Conservation (phyloP, 2,329 filamentous ascomycete species). For the Trichophyton simii region DNA sequence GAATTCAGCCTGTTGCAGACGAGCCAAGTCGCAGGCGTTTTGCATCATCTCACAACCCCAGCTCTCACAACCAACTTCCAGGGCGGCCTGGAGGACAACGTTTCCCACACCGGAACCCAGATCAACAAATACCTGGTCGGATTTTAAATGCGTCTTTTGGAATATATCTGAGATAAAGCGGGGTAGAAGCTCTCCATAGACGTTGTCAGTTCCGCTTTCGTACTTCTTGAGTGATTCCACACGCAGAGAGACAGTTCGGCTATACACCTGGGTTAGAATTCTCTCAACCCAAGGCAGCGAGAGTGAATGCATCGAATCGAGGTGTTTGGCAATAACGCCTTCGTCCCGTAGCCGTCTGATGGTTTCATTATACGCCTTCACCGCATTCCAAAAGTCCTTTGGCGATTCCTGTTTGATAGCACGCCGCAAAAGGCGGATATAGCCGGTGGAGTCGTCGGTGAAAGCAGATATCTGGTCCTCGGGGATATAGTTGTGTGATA, state of each 20-base stretch:
- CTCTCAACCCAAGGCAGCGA: slow-evolving; percentile 62
- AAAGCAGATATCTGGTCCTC: slow-evolving; percentile 55
- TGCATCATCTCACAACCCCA: slow-evolving; percentile 97
- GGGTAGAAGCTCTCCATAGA: slow-evolving; percentile 85
- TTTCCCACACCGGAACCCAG: slow-evolving; percentile 93
- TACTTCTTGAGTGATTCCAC: slow-evolving; percentile 77
- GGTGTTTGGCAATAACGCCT: slow-evolving; percentile 58
- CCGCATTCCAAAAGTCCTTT: slow-evolving; percentile 58
- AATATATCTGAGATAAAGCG: slow-evolving; percentile 76
- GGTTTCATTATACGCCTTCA: slow-evolving; percentile 65
- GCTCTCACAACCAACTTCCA: slow-evolving; percentile 86
- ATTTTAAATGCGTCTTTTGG: slow-evolving; percentile 62
- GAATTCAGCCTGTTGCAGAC: slow-evolving; percentile 72
- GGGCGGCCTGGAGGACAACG: slow-evolving; percentile 81
- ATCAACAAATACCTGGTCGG: slow-evolving; percentile 80
- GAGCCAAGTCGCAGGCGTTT: slow-evolving; percentile 71
- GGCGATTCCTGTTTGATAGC: slow-evolving; percentile 56
- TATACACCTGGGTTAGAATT: slow-evolving; percentile 78
- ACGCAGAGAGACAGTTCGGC: slow-evolving; percentile 79
- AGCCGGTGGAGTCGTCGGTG: slow-evolving; percentile 58
- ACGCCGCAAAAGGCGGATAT: slow-evolving; percentile 64
- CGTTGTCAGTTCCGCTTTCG: slow-evolving; percentile 79
- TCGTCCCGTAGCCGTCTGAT: slow-evolving; percentile 54
- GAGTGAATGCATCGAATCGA: slow-evolving; percentile 56
- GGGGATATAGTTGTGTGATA: slow-evolving; percentile 66